Conservation (phyloP, 2,329 filamentous ascomycete species). For the Trichoderma koningiopsis region DNA sequence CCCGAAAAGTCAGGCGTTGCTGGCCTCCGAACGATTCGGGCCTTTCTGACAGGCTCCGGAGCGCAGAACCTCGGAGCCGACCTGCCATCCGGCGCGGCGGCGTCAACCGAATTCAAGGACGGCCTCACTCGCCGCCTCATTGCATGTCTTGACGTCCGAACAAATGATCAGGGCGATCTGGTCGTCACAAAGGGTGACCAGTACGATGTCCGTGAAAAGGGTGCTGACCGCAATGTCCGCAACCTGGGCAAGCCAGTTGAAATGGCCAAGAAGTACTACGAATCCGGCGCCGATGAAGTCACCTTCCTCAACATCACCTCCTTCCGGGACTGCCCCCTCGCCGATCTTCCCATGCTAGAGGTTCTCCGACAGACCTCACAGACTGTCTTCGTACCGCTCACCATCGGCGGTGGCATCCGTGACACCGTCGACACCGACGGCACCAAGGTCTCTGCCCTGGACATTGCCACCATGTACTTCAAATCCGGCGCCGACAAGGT, state of each 20-base stretch:
- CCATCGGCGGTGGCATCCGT: constrained; percentile 91
- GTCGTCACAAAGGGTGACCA: constrained; percentile 99
- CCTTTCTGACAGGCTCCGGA: constrained; percentile 77
- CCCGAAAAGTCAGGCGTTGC: constrained; percentile 95
- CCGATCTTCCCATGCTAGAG: constrained; percentile 94
- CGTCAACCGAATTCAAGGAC: constrained; percentile 45
- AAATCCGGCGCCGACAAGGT: constrained; percentile 96
- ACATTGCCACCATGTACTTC: constrained; percentile 97
- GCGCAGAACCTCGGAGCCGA: constrained; percentile 50
- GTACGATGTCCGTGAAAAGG: constrained; percentile 95
- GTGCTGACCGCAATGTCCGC: constrained; percentile 65
- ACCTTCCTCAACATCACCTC: constrained; percentile 98
- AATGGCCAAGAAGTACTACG: constrained; percentile 91
- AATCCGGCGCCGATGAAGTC: constrained; percentile 93
- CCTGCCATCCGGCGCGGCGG: constrained; percentile 26
- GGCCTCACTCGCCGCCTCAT: constrained; percentile 92
- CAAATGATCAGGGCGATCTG: constrained; percentile 91
- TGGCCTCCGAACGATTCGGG: constrained; percentile 78
- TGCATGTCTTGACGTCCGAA: constrained; percentile 91
- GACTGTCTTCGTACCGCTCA: constrained; percentile 94
- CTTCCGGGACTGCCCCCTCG: constrained; percentile 91
- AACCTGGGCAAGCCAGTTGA: constrained; percentile 97
- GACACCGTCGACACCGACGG: constrained; percentile 90
- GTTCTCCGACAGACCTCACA: constrained; percentile 82
- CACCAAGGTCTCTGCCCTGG: constrained; percentile 80